Percentiles rank a stretch among this genome's conserved stretches.
Evolutionary conservation across 176 grass and related monocot species (phyloP).

Genomic region (Phoenix roebelenii): DNA sequence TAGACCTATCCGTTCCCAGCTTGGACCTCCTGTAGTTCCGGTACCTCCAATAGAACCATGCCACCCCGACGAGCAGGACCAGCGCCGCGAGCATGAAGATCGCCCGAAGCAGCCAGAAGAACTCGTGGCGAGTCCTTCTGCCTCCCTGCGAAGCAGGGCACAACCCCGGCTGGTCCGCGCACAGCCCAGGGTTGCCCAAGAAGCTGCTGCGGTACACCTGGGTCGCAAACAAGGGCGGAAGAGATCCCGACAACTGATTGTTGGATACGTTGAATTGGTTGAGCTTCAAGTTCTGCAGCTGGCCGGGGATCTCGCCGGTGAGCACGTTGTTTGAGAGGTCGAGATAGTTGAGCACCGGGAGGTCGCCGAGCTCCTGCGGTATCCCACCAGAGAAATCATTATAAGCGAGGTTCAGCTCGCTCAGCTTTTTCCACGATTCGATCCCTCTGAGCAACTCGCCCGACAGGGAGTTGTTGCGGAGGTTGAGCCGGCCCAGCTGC

Average conservation of each 20-base stretch:
- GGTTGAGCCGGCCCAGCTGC: constrained; percentile 56
- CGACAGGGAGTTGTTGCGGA: constrained; percentile 61
- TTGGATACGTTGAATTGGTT: constrained; percentile 71
- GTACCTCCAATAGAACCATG: constrained; percentile 64
- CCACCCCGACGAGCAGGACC: constrained; percentile 32
- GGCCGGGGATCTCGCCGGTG: constrained; percentile 45
- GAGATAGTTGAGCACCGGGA: constrained; percentile 88
- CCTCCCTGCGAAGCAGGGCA: constrained; percentile 20
- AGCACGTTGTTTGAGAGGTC: constrained; percentile 66
- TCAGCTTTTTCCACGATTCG: constrained; percentile 61
- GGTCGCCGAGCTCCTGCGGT: constrained; percentile 62
- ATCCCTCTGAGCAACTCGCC: constrained; percentile 62
- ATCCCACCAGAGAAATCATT: constrained; percentile 59
- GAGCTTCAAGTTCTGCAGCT: constrained; percentile 80
- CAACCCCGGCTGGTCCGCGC: constrained; percentile 22
- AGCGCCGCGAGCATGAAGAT: constrained; percentile 49
- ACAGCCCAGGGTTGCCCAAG: constrained; percentile 63
- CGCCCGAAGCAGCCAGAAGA: constrained; percentile 46
- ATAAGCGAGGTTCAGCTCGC: constrained; percentile 58
- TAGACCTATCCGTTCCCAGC: constrained; percentile 34
- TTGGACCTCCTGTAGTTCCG: constrained; percentile 37
- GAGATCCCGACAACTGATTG: constrained; percentile 57
- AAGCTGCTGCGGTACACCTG: constrained; percentile 54
- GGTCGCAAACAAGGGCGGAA: constrained; percentile 46
- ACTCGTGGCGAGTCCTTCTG: background rate